phyloP scores from a whole-genome alignment of 768 basidiomycete genomes.

The Postia placenta region DNA sequence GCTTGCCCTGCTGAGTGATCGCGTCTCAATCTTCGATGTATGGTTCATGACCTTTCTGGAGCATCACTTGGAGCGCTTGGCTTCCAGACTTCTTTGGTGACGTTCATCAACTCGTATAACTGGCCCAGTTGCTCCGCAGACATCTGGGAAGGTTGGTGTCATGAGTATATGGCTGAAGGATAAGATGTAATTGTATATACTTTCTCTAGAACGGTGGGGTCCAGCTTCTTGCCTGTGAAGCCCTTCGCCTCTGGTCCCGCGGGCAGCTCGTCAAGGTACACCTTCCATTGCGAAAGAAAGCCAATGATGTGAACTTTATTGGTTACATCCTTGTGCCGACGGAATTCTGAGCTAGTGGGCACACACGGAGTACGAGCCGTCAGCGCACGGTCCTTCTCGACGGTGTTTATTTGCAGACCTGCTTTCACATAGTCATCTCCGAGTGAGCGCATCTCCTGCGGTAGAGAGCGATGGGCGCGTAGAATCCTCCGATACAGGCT shows the following conservation, averaged over 20 bases:
- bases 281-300: constrained; percentile 93
- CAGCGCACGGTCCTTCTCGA: background rate
- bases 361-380: background rate
- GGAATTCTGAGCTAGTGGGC: constrained; percentile 60
- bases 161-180: background rate
- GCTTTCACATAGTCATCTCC: constrained; percentile 85
- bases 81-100: constrained; percentile 85
- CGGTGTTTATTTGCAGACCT: constrained; percentile 33
- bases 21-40: too few relatives aligned
- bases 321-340: constrained; percentile 67
- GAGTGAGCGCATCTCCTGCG: constrained; percentile 73
- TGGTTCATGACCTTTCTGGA: too few relatives aligned
- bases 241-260: constrained; percentile 34
- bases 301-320: constrained; percentile 92
- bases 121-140: constrained; percentile 89
- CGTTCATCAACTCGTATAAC: constrained; percentile 91
- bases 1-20: too few relatives aligned
- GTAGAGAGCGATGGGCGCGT: constrained; percentile 70
- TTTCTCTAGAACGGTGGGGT: constrained; percentile 71
- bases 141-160: constrained; percentile 45
- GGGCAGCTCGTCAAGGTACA: constrained; percentile 75
- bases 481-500: constrained; percentile 81
- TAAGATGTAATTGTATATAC: constrained; percentile 28
- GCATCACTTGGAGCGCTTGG: constrained; percentile 19
- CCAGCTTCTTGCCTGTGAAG: constrained; percentile 64